Evolutionary conservation across 768 basidiomycete species (phyloP).

Genomic region (Pisolithus sp.): DNA sequence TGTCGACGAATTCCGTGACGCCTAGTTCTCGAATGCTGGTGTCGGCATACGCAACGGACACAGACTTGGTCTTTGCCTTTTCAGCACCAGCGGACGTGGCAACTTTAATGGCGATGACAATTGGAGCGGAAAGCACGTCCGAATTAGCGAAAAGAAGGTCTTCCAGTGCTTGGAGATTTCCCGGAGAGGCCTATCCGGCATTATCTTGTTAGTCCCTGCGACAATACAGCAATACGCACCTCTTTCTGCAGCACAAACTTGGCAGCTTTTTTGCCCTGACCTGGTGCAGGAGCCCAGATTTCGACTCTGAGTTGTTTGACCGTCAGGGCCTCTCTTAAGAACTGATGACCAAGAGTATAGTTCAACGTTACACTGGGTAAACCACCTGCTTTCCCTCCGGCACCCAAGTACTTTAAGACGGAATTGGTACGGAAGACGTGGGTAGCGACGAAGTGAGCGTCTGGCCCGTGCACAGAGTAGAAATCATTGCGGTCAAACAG

Average conservation of each 20-base stretch:
- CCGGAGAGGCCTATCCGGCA: constrained; percentile 59
- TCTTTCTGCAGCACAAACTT: constrained; percentile 80
- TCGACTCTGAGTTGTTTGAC: constrained; percentile 86
- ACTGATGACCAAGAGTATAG: constrained; percentile 66
- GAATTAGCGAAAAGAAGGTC: constrained; percentile 79
- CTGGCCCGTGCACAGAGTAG: constrained; percentile 84
- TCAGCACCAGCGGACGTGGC: constrained; percentile 44
- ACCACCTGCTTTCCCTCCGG: constrained; percentile 47
- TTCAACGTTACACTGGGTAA: constrained; percentile 78
- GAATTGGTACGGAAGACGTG: constrained; percentile 83
- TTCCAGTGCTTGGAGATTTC: constrained; percentile 67
- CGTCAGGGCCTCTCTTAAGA: constrained; percentile 87
- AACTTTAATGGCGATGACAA: constrained; percentile 85
- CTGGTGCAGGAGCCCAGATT: constrained; percentile 75
- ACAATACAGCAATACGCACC: constrained; percentile 34
- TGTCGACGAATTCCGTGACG: constrained; percentile 87
- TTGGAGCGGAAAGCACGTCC: constrained; percentile 77
- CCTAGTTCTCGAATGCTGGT: constrained; percentile 81
- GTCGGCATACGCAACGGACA: constrained; percentile 91
- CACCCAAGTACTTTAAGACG: constrained; percentile 87
- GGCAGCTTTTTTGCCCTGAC: constrained; percentile 64
- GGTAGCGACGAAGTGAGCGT: constrained; percentile 82
- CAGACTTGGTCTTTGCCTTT: constrained; percentile 58
- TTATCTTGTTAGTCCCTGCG: constrained; percentile 11
- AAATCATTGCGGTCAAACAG: constrained; percentile 82